These are phyloP conservation scores for Entonaema liquescens DNA, from an alignment of 495 filamentous ascomycete species.

Conservation along the genomic window DNA sequence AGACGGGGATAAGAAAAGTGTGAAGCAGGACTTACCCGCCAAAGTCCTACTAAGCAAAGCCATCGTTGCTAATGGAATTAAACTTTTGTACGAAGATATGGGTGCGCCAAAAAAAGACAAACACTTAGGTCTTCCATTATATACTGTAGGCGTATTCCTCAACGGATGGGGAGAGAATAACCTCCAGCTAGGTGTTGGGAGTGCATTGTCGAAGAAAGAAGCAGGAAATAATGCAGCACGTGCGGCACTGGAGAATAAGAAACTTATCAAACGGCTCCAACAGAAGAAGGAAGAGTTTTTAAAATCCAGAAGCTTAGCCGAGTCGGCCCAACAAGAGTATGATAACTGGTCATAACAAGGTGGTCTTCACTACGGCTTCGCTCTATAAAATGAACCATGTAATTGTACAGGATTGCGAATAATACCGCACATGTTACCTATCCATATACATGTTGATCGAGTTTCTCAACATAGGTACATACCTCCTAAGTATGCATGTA, in stretches of 20 bases:
- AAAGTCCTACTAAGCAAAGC: constrained; percentile 64
- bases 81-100: constrained; percentile 71
- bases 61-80: constrained; percentile 67
- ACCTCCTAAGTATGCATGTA: background rate
- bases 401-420: no score
- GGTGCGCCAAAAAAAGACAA: constrained; percentile 62
- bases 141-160: constrained; percentile 73
- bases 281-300: constrained; percentile 58
- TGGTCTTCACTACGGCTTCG: no score
- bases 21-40: constrained; percentile 43
- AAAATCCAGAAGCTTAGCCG: constrained; percentile 16
- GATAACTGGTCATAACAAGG: constrained; percentile 39
- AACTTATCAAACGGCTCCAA: constrained; percentile 63
- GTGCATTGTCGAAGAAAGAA: constrained; percentile 73
- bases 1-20: background rate
- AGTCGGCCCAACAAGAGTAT: constrained; percentile 26
- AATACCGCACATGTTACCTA: no score
- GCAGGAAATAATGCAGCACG: constrained; percentile 77
- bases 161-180: constrained; percentile 76
- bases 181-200: constrained; percentile 71
- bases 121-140: constrained; percentile 65
- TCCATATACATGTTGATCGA: no score
- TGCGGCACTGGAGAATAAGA: constrained; percentile 68
- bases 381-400: no score
- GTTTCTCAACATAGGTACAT: background rate